Conservation (phyloP, 208 protist genomes). For the Trypanosoma scelopori region DNA sequence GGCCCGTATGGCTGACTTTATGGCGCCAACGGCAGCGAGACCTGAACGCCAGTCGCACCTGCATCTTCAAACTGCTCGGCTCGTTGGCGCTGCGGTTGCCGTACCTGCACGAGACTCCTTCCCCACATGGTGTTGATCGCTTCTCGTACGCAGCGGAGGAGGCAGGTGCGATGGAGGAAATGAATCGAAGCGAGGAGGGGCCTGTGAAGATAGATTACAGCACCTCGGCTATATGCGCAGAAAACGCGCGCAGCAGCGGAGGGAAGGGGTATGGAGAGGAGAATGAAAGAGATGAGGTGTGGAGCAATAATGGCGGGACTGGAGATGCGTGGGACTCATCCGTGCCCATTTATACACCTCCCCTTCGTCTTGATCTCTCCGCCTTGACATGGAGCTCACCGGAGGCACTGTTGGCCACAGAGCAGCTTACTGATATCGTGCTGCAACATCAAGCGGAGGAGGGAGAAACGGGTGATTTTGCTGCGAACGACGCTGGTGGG, state of each 20-base stretch:
- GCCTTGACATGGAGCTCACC: constrained; percentile 62
- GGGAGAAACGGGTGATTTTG: constrained; percentile 6
- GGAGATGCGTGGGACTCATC: background rate
- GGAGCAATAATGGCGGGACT: constrained; percentile 25
- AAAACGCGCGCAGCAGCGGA: too few relatives aligned
- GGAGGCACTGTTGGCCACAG: constrained; percentile 46
- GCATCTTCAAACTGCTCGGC: background rate
- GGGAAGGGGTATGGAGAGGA: too few relatives aligned
- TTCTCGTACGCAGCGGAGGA: too few relatives aligned
- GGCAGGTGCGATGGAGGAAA: too few relatives aligned
- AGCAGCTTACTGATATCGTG: constrained; percentile 26
- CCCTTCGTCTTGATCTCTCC: constrained; percentile 61
- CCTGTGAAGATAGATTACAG: too few relatives aligned
- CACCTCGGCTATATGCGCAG: too few relatives aligned
- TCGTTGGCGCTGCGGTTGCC: background rate
- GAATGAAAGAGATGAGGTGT: background rate
- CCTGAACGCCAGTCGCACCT: constrained; percentile 1
- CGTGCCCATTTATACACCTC: constrained; percentile 39
- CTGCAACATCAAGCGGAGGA: constrained; percentile 12
- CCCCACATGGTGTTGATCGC: too few relatives aligned
- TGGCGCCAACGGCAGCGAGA: constrained; percentile 14
- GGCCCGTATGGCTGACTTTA: background rate
- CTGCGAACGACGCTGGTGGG: background rate
- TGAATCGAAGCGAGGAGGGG: too few relatives aligned
- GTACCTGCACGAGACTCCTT: too few relatives aligned